Conservation (phyloP, 2,329 filamentous ascomycete genomes). For the Ceratocystis ficicola region DNA sequence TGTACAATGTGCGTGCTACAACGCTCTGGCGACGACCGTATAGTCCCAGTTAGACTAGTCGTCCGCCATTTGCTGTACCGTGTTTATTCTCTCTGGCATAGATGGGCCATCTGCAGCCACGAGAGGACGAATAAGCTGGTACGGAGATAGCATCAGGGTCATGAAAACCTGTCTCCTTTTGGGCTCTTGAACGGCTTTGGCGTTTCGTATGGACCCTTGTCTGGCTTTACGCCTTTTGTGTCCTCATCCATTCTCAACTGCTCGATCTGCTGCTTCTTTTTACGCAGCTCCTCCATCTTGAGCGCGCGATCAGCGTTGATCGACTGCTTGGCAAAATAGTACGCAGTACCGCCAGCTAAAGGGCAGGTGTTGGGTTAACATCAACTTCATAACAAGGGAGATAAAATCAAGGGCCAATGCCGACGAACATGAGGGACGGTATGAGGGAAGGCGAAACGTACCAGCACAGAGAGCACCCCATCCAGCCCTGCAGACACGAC, state of each 20-base stretch:
- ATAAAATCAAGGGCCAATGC: not conserved
- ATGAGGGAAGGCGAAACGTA: conserved; percentile 34
- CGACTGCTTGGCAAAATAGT: conserved; percentile 87
- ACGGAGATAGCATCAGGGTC: conserved; percentile 22
- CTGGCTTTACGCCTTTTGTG: conserved; percentile 26
- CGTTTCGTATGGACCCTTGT: conserved; percentile 57
- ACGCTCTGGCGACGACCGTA: not conserved
- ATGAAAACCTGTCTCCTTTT: conserved; percentile 78
- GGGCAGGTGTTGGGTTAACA: not conserved
- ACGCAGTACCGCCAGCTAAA: conserved; percentile 74
- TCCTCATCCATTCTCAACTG: conserved; percentile 19
- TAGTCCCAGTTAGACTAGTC: not conserved
- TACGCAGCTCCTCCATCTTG: conserved; percentile 53
- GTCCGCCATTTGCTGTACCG: not conserved
- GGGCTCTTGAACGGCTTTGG: conserved; percentile 59
- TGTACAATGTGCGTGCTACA: not conserved
- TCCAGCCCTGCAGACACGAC: conserved; percentile 52
- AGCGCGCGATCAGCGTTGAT: conserved; percentile 81
- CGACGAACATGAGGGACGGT: not conserved
- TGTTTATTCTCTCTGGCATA: no score
- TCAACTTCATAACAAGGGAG: not conserved
- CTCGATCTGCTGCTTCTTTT: conserved; percentile 47
- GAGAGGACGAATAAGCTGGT: not conserved
- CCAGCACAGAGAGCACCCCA: conserved; percentile 82
- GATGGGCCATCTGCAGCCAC: not conserved